Evolutionary conservation across 345 rosid genomes (phyloP), one percentile per base, ranked within the genome.

Genomic region (Eucalyptus decipiens): DNA sequence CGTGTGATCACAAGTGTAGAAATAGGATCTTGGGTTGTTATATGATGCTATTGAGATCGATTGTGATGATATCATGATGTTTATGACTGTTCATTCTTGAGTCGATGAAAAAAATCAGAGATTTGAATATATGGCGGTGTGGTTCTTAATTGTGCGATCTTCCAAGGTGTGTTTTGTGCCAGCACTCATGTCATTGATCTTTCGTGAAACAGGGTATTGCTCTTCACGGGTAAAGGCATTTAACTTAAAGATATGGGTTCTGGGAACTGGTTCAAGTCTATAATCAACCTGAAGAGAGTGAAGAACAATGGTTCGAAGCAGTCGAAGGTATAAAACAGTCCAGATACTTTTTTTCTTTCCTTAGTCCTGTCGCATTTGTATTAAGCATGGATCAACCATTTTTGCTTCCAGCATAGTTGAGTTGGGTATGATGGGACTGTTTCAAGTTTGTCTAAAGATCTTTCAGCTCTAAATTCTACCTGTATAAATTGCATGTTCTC

Each of bases 241-340:
- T 65, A n/a, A 26, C 52, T 37, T 87, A 26, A 88, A 90, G 67
- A 91, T 54, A 98, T 97, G 99, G 98, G 95, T 85, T 97, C 99
- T 91, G 96, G 96, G 37, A 93, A 94, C 91, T 94, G 98, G 95
- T 92, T 98, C 56, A 97, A 95, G 93, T 93, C 97, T 19, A 92
- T 98, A 87, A 93, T 96, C 88, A 93, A 92, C 90, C 88, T 85
- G n/a, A 98, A 95, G 95, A 95, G 90, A 89, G 95, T 89, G 86
- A 97, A 95, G 92, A 90, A 92, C 47, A 89, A 87, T 16, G 90
- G 91, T 90, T 85, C 91, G 80, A 94, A 95, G 90, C 94, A 87
- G 65, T 91, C 81, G 28, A 96, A 91, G 97, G 96, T 94, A 92
- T 34, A 76, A 80, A 32, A 43, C 52, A n/a, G 9, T 50, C 80